These are phyloP conservation scores for Quercus agrifolia DNA, from an alignment of 306 rosid species.

Conservation along the genomic window DNA sequence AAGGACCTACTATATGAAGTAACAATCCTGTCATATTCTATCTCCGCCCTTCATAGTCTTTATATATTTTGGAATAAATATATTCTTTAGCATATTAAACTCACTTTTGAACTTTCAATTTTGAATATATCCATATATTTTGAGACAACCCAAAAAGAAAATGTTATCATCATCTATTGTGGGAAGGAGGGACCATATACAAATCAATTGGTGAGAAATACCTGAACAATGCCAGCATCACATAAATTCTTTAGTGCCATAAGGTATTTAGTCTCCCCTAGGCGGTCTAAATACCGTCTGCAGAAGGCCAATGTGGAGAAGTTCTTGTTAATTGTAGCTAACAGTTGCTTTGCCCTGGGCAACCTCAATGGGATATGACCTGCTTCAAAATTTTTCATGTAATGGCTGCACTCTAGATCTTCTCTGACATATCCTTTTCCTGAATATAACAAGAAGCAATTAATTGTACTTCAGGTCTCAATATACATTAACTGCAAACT, in stretches of 20 bases:
- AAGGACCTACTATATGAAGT: too few species aligned
- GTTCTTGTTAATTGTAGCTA: slow-evolving; percentile 84
- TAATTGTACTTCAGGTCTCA: neutral
- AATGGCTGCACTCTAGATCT: slow-evolving; percentile 98
- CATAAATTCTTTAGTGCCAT: slow-evolving; percentile 94
- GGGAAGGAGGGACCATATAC: neutral
- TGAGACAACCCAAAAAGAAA: too few species aligned
- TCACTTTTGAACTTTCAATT: too few species aligned
- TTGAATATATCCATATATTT: too few species aligned
- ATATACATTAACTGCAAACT: slow-evolving; percentile 13
- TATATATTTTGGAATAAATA: too few species aligned
- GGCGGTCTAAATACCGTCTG: slow-evolving; percentile 83
- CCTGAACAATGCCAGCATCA: slow-evolving; percentile 87
- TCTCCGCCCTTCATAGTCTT: too few species aligned
- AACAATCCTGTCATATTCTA: too few species aligned
- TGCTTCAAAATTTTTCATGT: slow-evolving; percentile 87
- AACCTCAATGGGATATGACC: slow-evolving; percentile 92
- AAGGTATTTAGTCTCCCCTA: slow-evolving; percentile 92
- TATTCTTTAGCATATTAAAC: too few species aligned
- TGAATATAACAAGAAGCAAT: slow-evolving; percentile 29
- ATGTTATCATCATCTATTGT: too few species aligned
- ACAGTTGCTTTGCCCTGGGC: slow-evolving; percentile 88
- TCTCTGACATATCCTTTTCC: slow-evolving; percentile 96
- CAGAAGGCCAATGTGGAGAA: slow-evolving; percentile 96
- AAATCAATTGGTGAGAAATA: slow-evolving; percentile 22